Percentiles rank a stretch among this genome's conserved stretches.
phyloP scores from a whole-genome alignment of 306 rosid species.

The Fragaria nilgerrensis region DNA sequence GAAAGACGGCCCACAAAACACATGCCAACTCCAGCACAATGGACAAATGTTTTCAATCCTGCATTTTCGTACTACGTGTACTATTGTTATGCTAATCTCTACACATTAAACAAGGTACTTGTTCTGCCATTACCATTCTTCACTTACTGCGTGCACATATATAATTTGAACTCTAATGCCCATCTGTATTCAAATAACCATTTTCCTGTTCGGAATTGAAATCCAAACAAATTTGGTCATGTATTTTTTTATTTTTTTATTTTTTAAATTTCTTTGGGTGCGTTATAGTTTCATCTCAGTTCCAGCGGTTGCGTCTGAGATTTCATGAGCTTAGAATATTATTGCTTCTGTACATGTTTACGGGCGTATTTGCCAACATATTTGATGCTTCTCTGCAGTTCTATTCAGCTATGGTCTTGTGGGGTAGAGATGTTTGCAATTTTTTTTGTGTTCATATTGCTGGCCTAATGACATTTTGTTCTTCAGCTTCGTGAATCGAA shows the following conservation, averaged over 20 bases:
- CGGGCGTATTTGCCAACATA: slow-evolving; percentile 7
- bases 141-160: not conserved
- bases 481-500: slow-evolving; percentile 96
- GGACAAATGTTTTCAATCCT: slow-evolving; percentile 95
- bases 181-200: not conserved
- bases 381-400: not conserved
- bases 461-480: slow-evolving; percentile 31
- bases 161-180: not conserved
- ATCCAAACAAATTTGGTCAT: not conserved
- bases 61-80: slow-evolving; percentile 93
- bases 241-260: not conserved
- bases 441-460: slow-evolving; percentile 8
- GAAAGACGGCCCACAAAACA: slow-evolving; percentile 99
- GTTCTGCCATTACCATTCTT: slow-evolving; percentile 15
- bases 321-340: not conserved
- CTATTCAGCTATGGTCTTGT: not conserved
- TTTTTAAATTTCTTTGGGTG: too few species aligned
- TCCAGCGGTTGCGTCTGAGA: not conserved
- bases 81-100: slow-evolving; percentile 96
- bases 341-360: not conserved
- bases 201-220: not conserved
- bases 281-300: not conserved
- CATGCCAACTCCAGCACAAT: slow-evolving; percentile 97
- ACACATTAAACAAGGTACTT: slow-evolving; percentile 81
- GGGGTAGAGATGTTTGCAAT: slow-evolving; percentile 1